These are phyloP conservation scores for Gryganskiella cystojenkinii DNA, from an alignment of 192 early-diverging fungal species.

Conservation along the genomic window DNA sequence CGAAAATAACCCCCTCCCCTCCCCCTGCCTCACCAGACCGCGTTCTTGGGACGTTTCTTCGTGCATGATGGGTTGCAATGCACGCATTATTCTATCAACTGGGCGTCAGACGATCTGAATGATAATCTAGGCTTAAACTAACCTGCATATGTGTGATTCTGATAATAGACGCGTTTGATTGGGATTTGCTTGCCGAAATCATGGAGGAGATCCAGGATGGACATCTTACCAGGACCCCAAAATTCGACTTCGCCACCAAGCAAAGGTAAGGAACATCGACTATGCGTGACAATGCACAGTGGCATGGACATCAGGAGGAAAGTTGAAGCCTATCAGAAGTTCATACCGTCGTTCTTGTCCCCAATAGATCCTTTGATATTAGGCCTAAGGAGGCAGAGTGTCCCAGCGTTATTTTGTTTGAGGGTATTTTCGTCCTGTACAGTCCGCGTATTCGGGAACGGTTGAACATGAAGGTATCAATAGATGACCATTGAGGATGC, in stretches of 20 bases:
- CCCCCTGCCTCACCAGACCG: too few relatives aligned
- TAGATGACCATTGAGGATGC: too few relatives aligned
- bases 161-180: slow-evolving; percentile 75
- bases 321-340: too few relatives aligned
- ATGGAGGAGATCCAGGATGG: slow-evolving; percentile 64
- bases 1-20: neutral
- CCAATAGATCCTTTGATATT: slow-evolving; percentile 23
- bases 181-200: slow-evolving; percentile 67
- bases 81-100: too few relatives aligned
- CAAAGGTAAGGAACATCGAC: slow-evolving; percentile 39
- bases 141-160: neutral
- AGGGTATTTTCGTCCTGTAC: slow-evolving; percentile 85
- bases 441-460: slow-evolving; percentile 69
- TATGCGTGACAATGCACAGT: neutral
- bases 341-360: too few relatives aligned
- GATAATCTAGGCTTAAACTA: too few relatives aligned
- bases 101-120: too few relatives aligned
- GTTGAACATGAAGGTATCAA: slow-evolving; percentile 76
- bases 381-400: slow-evolving; percentile 29
- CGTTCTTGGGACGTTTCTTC: too few relatives aligned
- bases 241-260: slow-evolving; percentile 68
- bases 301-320: neutral
- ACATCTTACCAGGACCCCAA: slow-evolving; percentile 63
- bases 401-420: slow-evolving; percentile 79
- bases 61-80: too few relatives aligned